These are phyloP conservation scores for Astragalus membranaceus DNA, from an alignment of 306 rosid genomes.

Conservation along the genomic window DNA sequence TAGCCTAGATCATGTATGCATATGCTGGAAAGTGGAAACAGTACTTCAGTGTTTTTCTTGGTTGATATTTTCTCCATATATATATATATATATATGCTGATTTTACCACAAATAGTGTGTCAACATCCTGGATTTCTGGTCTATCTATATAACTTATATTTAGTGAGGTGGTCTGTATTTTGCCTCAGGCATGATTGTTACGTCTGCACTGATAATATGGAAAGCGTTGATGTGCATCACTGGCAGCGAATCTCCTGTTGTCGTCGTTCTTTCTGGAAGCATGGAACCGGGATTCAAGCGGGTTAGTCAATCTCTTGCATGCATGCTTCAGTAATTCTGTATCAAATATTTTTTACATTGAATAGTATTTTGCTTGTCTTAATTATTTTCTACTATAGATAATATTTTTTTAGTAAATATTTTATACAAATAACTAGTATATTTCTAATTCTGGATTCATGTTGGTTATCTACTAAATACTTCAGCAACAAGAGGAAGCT, in stretches of 20 bases:
- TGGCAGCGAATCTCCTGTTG: slow-evolving; percentile 76
- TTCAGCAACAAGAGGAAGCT: neutral
- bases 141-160: neutral
- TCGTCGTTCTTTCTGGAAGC: slow-evolving; percentile 75
- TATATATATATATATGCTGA: too few species aligned
- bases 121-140: neutral
- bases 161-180: slow-evolving; percentile 2
- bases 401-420: neutral
- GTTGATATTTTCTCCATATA: too few species aligned
- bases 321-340: slow-evolving; percentile 13
- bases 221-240: slow-evolving; percentile 59
- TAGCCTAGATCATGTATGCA: neutral
- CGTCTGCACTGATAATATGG: slow-evolving; percentile 69
- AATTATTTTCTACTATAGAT: neutral
- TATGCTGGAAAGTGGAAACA: too few species aligned
- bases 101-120: neutral
- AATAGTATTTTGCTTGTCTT: neutral
- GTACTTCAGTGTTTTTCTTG: too few species aligned
- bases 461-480: neutral
- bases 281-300: slow-evolving; percentile 90
- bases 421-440: neutral
- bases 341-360: neutral
- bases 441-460: neutral
- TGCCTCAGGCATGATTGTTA: slow-evolving; percentile 56
- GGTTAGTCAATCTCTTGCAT: slow-evolving; percentile 46